A percentile compares a stretch with the other conserved stretches of the same genome.
Evolutionary conservation across 345 rosid genomes (phyloP).

Genomic region (Gossypium ekmanianum): DNA sequence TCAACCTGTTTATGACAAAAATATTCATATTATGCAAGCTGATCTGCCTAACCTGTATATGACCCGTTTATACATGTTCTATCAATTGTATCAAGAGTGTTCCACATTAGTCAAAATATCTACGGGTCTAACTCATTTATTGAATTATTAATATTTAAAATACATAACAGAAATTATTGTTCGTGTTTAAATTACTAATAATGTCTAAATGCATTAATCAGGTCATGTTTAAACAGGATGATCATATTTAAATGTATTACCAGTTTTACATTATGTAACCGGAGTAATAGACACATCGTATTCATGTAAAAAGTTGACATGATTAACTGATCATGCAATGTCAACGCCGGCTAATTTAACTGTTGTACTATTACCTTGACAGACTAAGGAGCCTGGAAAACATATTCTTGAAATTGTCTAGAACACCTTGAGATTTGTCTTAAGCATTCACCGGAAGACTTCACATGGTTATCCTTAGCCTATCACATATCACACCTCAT

Average conservation of each 20-base stretch:
- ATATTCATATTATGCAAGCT: not conserved
- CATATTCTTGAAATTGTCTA: not conserved
- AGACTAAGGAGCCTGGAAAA: not conserved
- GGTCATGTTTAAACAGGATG: not conserved
- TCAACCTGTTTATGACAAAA: not conserved
- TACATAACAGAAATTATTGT: not conserved
- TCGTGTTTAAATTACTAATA: not conserved
- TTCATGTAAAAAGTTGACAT: not conserved
- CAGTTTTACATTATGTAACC: not conserved
- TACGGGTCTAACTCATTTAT: not conserved
- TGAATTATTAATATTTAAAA: not conserved
- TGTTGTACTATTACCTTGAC: not conserved
- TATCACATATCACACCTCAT: too few relatives aligned
- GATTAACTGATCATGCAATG: not conserved
- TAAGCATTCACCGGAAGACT: not conserved
- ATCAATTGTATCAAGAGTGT: not conserved
- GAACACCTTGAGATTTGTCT: slow-evolving; percentile 1
- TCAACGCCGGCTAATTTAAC: not conserved
- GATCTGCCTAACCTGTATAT: not conserved
- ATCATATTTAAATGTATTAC: not conserved
- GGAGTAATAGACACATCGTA: not conserved
- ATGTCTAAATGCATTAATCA: not conserved
- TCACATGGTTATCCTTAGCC: not conserved
- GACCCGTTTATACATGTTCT: not conserved
- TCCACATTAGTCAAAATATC: not conserved